phyloP scores from a whole-genome alignment of 78 protist species.

The Dictyostelium citrinum region DNA sequence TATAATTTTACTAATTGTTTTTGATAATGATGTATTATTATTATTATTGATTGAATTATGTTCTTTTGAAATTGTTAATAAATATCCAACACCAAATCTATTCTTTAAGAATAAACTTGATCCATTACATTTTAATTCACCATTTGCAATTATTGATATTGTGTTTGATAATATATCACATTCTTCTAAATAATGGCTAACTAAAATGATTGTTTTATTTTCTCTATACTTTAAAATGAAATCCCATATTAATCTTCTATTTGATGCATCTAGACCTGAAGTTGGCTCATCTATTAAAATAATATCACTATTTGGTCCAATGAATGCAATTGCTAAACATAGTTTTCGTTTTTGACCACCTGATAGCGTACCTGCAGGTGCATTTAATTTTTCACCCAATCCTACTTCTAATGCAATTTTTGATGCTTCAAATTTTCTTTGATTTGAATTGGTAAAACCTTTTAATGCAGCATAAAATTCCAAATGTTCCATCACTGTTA shows the following conservation, averaged over 20 bases:
- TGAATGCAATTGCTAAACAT: constrained; percentile 44
- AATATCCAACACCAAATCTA: constrained; percentile 91
- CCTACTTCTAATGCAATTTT: constrained; percentile 66
- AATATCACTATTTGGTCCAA: constrained; percentile 41
- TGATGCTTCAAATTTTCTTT: constrained; percentile 26
- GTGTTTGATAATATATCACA: constrained; percentile 94
- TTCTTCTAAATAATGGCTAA: constrained; percentile 96
- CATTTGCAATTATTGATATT: constrained; percentile 90
- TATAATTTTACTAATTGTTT: not conserved
- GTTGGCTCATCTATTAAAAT: constrained; percentile 69
- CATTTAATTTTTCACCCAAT: constrained; percentile 35
- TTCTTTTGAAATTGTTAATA: constrained; percentile 4
- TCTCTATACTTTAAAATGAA: constrained; percentile 56
- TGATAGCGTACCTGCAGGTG: constrained; percentile 10
- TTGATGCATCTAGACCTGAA: constrained; percentile 72
- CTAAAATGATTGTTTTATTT: constrained; percentile 74
- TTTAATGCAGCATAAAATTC: constrained; percentile 62
- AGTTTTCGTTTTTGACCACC: constrained; percentile 89
- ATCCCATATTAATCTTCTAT: constrained; percentile 87
- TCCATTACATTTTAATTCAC: constrained; percentile 85
- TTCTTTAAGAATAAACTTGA: constrained; percentile 81
- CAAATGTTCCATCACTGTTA: constrained; percentile 84
- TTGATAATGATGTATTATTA: no score
- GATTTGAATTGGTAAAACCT: constrained; percentile 26
- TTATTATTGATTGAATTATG: not conserved